Base-by-base conservation (phyloP, 805 yeast genomes). In the Kodamaea lidongshanica region DNA sequence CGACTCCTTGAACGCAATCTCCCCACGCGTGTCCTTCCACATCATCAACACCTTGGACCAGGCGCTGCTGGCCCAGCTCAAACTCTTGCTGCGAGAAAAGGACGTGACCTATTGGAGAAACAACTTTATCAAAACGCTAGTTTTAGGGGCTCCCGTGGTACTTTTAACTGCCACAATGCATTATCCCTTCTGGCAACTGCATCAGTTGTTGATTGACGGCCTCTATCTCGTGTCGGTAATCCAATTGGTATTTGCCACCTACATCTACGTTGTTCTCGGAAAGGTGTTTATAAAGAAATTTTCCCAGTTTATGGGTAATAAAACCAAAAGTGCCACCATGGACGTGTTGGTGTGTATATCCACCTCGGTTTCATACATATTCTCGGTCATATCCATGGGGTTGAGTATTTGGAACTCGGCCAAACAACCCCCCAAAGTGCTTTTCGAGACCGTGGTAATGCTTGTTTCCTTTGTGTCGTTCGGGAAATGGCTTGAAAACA, bases 401-500 rank as follows among this genome's bases (percentile, higher is more conserved):
- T 53, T 65, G 19, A 65, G 74, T 23, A 59, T 75, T 12, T 42
- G 70, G 49, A 46, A 54, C 16, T 61, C 67, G n/a, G 48, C 46
- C 14, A 40, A 52, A 0, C 49, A 51, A 30, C 69, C 78, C 5
- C 94, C 95, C 5, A 74, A 70, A 30, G 74, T 80, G 1, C 63
- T 87, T 19, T 88, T 92, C 62, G 96, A 86, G 36, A 87, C 97
- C 0, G 70, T 86, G 1, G 76, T 79, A 10, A 85, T 94, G 94
- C 65, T 92, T 23, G 68, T 89, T 29, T 60, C 78, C 4, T 92
- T 87, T 53, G 87, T 92, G 16, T 72, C 92, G 6, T 60, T 87
- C 25, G 99, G 99, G 3, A 89, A 92, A 57, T 82, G 84, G 72
- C 62, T 88, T 13, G 99, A 92, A 50, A 84, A 83, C 54, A 76